These are phyloP conservation scores for Skeletonema menzelii DNA, from an alignment of 108 stramenopile genomes.

Conservation along the genomic window DNA sequence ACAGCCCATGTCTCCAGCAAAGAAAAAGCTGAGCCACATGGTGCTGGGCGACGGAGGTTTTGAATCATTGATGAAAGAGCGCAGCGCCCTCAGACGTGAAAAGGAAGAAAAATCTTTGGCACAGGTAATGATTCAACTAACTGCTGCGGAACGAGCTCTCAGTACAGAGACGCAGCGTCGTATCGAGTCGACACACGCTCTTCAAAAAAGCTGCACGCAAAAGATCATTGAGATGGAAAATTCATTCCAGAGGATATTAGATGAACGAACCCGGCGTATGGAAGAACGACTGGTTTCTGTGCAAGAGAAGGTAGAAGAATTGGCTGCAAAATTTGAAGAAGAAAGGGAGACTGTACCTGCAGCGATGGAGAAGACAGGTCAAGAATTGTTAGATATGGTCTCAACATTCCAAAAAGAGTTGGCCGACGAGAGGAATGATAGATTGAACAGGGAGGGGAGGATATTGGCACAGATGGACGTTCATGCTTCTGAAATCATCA, in stretches of 20 bases:
- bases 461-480: constrained; percentile 89
- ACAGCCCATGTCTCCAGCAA: constrained; percentile 20
- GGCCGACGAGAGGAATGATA: constrained; percentile 73
- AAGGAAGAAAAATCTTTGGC: constrained; percentile 81
- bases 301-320: constrained; percentile 56
- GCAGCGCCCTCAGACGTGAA: constrained; percentile 65
- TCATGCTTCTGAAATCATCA: constrained; percentile 71
- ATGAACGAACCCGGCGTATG: constrained; percentile 52
- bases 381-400: constrained; percentile 60
- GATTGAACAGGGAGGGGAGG: constrained; percentile 83
- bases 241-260: constrained; percentile 50
- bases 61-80: constrained; percentile 73
- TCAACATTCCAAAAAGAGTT: constrained; percentile 64
- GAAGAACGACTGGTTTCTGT: constrained; percentile 52
- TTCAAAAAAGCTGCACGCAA: constrained; percentile 60
- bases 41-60: constrained; percentile 53
- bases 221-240: constrained; percentile 74
- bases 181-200: constrained; percentile 68
- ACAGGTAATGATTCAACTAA: constrained; percentile 70
- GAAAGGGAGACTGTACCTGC: constrained; percentile 54
- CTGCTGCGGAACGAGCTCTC: constrained; percentile 68
- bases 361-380: constrained; percentile 50
- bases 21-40: constrained; percentile 39
- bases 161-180: constrained; percentile 79
- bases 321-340: constrained; percentile 62